These are phyloP conservation scores for Lathyrus tuberosus DNA, from an alignment of 306 rosid species.

Conservation along the genomic window DNA sequence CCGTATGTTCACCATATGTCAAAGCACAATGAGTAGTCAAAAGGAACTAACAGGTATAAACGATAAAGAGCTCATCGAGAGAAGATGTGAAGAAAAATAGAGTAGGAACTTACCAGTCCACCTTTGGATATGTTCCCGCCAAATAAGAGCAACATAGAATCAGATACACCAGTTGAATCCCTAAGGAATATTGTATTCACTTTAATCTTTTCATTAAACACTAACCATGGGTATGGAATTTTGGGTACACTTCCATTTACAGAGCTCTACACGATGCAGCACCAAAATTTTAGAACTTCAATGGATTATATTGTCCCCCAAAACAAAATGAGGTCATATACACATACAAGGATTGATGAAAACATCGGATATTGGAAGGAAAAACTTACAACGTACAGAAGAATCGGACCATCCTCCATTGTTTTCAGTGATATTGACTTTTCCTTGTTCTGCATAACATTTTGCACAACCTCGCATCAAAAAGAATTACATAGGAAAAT, in stretches of 20 bases:
- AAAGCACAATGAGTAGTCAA: constrained; percentile 22
- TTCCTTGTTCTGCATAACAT: constrained; percentile 76
- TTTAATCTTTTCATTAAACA: constrained; percentile 93
- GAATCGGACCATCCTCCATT: constrained; percentile 99
- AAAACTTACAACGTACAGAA: constrained; percentile 74
- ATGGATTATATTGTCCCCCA: constrained; percentile 21
- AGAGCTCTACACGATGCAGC: constrained; percentile 65
- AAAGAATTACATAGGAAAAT: constrained; percentile 17
- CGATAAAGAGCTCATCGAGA: constrained; percentile 34
- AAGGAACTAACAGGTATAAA: constrained; percentile 27
- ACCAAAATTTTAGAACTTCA: constrained; percentile 41
- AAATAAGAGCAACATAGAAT: constrained; percentile 86
- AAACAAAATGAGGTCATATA: constrained; percentile 36
- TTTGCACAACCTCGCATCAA: constrained; percentile 29
- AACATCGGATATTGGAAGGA: constrained; percentile 30
- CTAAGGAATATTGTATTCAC: constrained; percentile 92
- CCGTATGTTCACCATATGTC: constrained; percentile 16
- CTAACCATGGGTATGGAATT: constrained; percentile 94
- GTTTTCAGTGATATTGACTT: constrained; percentile 88
- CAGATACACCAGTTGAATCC: constrained; percentile 91
- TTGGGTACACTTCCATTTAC: constrained; percentile 75
- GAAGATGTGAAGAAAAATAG: constrained; percentile 14
- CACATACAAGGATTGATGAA: constrained; percentile 24
- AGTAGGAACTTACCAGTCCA: constrained; percentile 61
- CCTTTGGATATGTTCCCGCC: constrained; percentile 85